Evolutionary conservation across 257 asterid species (phyloP).

Genomic region (Jacaranda mimosifolia): DNA sequence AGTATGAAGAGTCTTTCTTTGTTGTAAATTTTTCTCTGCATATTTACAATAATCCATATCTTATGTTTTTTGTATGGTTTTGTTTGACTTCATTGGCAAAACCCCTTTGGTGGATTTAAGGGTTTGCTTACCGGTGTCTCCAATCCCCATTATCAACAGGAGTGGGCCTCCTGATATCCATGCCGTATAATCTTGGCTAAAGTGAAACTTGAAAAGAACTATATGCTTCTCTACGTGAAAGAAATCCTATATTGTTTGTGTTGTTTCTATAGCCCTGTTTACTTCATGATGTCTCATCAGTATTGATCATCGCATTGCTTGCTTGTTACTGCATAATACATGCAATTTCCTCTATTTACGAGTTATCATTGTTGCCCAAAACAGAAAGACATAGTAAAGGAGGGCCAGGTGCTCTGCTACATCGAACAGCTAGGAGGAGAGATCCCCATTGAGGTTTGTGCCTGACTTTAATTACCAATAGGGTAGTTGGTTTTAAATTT

Average conservation of each 20-base stretch:
- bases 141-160: background rate
- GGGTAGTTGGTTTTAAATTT: background rate
- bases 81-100: constrained; percentile 15
- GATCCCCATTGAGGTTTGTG: constrained; percentile 80
- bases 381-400: constrained; percentile 87
- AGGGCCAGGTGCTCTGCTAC: constrained; percentile 91
- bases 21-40: background rate
- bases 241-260: background rate
- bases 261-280: background rate
- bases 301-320: background rate
- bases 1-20: background rate
- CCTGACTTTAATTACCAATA: constrained; percentile 1
- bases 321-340: background rate
- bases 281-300: background rate
- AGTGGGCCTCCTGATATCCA: background rate
- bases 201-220: background rate
- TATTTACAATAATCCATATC: background rate
- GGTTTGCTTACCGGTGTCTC: background rate
- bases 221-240: background rate
- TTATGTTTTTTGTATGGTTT: background rate
- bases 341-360: constrained; percentile 32
- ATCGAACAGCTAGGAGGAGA: constrained; percentile 90
- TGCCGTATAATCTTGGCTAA: background rate
- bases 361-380: constrained; percentile 28
- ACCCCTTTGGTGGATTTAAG: background rate